Percentiles rank a stretch among this genome's conserved stretches.
These are phyloP conservation scores for Dryadomyces quercus-mongolicae DNA, from an alignment of 2,329 filamentous ascomycete species.

Conservation along the genomic window DNA sequence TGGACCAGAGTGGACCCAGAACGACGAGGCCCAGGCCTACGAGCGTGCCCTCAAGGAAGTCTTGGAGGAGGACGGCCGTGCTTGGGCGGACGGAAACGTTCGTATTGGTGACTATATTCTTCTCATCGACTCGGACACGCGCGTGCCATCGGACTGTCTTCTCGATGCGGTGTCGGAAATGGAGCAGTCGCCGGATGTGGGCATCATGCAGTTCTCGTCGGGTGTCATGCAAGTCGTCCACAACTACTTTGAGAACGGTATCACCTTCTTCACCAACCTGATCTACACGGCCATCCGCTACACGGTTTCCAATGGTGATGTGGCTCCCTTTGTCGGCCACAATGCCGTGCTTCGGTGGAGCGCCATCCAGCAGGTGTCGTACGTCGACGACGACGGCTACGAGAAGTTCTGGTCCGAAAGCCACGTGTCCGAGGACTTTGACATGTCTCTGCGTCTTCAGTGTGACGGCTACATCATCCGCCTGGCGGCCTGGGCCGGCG, in stretches of 20 bases:
- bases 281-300: slow-evolving; percentile 69
- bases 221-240: slow-evolving; percentile 70
- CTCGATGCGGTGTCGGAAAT: slow-evolving; percentile 72
- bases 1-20: slow-evolving; percentile 50
- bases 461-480: slow-evolving; percentile 61
- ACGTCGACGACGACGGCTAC: slow-evolving; percentile 55
- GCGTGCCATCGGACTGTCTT: slow-evolving; percentile 65
- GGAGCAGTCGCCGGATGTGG: slow-evolving; percentile 67
- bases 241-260: slow-evolving; percentile 60
- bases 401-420: slow-evolving; percentile 76
- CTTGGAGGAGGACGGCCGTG: slow-evolving; percentile 54
- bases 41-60: slow-evolving; percentile 52
- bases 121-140: slow-evolving; percentile 68
- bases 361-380: slow-evolving; percentile 61
- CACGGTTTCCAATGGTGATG: slow-evolving; percentile 65
- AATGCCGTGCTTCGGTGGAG: slow-evolving; percentile 67
- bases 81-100: slow-evolving; percentile 77
- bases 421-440: slow-evolving; percentile 71
- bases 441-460: slow-evolving; percentile 69
- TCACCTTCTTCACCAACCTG: slow-evolving; percentile 61
- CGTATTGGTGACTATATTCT: slow-evolving; percentile 76
- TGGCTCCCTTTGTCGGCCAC: slow-evolving; percentile 71
- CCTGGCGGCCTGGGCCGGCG: slow-evolving; percentile 58
- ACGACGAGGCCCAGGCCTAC: slow-evolving; percentile 56
- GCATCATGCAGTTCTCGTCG: slow-evolving; percentile 66